phyloP scores from a whole-genome alignment of 208 protist species.

The Leptomonas pyrrhocoris region DNA sequence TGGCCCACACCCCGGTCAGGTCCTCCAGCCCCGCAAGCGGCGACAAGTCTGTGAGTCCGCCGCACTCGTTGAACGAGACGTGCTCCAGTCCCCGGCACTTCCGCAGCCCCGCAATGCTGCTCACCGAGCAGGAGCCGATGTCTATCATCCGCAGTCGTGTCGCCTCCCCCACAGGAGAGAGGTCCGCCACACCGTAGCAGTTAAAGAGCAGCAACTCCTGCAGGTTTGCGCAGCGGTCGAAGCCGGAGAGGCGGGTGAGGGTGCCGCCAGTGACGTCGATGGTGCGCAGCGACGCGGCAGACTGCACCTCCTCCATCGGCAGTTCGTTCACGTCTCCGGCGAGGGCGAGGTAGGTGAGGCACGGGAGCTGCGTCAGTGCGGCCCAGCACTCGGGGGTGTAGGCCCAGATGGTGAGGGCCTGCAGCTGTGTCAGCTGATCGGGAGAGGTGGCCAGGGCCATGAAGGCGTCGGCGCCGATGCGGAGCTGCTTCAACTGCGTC shows the following conservation, averaged over 20 bases:
- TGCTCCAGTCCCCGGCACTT: constrained; percentile 7
- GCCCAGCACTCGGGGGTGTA: neutral
- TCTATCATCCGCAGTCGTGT: neutral
- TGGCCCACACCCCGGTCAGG: constrained; percentile 1
- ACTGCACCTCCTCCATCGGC: constrained; percentile 4
- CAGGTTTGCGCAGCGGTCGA: constrained; percentile 2
- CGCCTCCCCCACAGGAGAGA: neutral
- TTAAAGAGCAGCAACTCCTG: neutral
- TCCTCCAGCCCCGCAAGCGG: constrained; percentile 10
- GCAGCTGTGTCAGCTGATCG: neutral
- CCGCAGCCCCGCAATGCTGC: constrained; percentile 11
- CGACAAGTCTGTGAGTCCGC: constrained; percentile 2
- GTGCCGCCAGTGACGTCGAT: neutral
- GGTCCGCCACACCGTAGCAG: constrained; percentile 8
- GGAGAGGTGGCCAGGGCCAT: neutral
- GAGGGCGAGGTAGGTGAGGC: constrained; percentile 9
- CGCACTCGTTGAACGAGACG: constrained; percentile 10
- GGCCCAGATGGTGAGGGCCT: neutral
- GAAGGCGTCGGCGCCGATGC: neutral
- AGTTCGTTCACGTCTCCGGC: neutral
- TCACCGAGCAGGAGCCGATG: constrained; percentile 9
- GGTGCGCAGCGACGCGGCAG: constrained; percentile 3
- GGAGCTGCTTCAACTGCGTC: constrained; percentile 4
- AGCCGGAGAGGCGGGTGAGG: constrained; percentile 7
- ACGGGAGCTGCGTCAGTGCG: neutral